phyloP scores from a whole-genome alignment of 257 asterid genomes.

The Plantago elongata region DNA sequence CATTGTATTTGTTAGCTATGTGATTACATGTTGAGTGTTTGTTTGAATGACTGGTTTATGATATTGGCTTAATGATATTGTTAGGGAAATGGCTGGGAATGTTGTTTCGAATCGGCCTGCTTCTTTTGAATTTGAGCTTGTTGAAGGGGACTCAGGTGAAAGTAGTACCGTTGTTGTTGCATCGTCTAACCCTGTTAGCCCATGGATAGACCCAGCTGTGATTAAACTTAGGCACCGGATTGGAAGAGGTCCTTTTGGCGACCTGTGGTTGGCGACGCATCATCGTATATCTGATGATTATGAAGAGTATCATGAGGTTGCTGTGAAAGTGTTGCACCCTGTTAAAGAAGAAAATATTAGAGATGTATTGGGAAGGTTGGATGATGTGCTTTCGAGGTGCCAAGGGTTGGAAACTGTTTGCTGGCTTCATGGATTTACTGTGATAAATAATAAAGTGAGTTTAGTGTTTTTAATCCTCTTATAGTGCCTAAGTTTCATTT shows the following conservation, averaged over 20 bases:
- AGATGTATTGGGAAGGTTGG: conserved; percentile 54
- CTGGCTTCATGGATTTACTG: conserved; percentile 61
- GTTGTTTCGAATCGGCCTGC: conserved; percentile 41
- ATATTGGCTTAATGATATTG: not conserved
- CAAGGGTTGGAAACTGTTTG: conserved; percentile 58
- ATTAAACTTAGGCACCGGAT: conserved; percentile 79
- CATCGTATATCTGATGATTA: conserved; percentile 52
- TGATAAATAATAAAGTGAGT: conserved; percentile 66
- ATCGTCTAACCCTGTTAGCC: conserved; percentile 42
- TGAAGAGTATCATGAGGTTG: conserved; percentile 78
- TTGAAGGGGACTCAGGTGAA: conserved; percentile 59
- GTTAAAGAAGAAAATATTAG: conserved; percentile 48
- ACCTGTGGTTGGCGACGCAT: conserved; percentile 85
- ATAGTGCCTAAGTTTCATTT: not conserved
- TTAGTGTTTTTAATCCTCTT: conserved; percentile 8
- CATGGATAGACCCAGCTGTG: conserved; percentile 66
- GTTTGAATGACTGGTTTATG: not conserved
- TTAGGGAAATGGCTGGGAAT: conserved; percentile 66
- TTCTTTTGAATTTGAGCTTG: conserved; percentile 68
- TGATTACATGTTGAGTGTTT: not conserved
- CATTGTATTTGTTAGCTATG: too few relatives aligned
- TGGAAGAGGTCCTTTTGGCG: conserved; percentile 89
- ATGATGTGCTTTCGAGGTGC: conserved; percentile 47
- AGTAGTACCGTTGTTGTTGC: conserved; percentile 30
- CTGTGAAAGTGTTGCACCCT: conserved; percentile 75